Conservation (phyloP, 768 basidiomycete species). For the Trametes maxima region DNA sequence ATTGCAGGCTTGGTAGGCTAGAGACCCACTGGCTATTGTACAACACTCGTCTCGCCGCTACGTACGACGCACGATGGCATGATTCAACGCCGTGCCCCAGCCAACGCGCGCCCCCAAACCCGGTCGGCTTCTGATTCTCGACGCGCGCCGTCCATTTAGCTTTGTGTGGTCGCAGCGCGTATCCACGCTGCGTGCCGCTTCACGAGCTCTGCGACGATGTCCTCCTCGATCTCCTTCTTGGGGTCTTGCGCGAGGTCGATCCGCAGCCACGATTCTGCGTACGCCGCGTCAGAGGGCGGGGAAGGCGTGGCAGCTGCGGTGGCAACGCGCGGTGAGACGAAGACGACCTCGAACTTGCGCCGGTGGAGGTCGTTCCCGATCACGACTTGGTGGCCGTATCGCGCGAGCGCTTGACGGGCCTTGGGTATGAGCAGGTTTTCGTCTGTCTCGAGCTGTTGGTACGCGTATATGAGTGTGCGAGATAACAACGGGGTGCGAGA, state of each 20-base stretch:
- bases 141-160: too few species aligned
- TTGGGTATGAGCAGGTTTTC: conserved; percentile 83
- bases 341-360: conserved; percentile 90
- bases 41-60: too few species aligned
- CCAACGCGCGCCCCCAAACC: too few species aligned
- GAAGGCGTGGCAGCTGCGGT: neutral
- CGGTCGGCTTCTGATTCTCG: too few species aligned
- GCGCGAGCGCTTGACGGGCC: conserved; percentile 80
- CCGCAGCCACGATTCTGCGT: conserved; percentile 64
- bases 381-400: conserved; percentile 97
- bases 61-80: too few species aligned
- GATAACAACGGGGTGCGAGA: neutral
- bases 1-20: too few species aligned
- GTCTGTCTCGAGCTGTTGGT: conserved; percentile 88
- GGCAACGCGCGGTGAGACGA: conserved; percentile 61
- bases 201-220: conserved; percentile 80
- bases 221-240: conserved; percentile 87
- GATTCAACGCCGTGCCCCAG: too few species aligned
- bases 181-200: conserved; percentile 77
- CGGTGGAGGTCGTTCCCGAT: conserved; percentile 94
- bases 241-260: conserved; percentile 44
- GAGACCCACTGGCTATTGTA: too few species aligned
- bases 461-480: neutral
- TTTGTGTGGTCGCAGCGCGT: neutral
- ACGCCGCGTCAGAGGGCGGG: conserved; percentile 34